Conservation (phyloP, 169 alveolate genomes). For the Eimeria zaria region DNA sequence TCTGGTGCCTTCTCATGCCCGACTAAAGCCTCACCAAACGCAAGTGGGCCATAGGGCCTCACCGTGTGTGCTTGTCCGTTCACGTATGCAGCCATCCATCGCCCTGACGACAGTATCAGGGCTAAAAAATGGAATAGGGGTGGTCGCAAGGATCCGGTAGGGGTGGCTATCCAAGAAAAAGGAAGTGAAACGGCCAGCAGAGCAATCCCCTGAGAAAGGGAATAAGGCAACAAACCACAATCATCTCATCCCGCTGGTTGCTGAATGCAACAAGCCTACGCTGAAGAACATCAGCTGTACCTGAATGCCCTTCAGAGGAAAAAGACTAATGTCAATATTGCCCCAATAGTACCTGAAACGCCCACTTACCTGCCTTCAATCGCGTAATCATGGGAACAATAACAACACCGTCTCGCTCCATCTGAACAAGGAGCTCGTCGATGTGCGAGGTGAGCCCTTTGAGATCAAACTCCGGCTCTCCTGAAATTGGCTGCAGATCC, state of each 20-base stretch:
- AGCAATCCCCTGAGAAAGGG: conserved; percentile 68
- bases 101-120: conserved; percentile 63
- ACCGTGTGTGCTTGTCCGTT: conserved; percentile 50
- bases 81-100: conserved; percentile 20
- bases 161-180: conserved; percentile 64
- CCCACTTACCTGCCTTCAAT: conserved; percentile 46
- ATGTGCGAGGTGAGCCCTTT: conserved; percentile 52
- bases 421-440: conserved; percentile 67
- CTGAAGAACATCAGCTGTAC: neutral
- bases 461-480: conserved; percentile 13
- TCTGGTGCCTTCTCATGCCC: neutral
- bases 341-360: neutral
- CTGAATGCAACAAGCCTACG: neutral
- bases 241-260: neutral
- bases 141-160: conserved; percentile 68
- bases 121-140: conserved; percentile 70
- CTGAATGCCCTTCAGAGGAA: neutral
- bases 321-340: neutral
- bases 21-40: neutral
- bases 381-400: conserved; percentile 73
- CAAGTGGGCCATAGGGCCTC: neutral
- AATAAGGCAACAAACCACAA: neutral
- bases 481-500: conserved; percentile 54
- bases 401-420: conserved; percentile 59
- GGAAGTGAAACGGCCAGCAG: conserved; percentile 57